phyloP scores from a whole-genome alignment of 2,329 filamentous ascomycete species.

The Aschersonia sp. region DNA sequence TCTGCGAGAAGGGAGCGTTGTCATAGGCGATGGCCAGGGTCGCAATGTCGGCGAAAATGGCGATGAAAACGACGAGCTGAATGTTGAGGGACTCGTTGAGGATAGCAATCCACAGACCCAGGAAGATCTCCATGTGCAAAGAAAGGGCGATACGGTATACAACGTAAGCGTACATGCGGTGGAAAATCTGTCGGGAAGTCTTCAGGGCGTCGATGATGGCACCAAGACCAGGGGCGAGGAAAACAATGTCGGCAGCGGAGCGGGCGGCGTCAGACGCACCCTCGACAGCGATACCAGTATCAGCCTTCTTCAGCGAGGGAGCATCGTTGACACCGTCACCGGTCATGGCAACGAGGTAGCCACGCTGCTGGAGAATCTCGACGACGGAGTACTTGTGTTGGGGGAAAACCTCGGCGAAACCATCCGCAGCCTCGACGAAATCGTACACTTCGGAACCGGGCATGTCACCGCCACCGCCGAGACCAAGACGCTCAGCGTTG shows the following conservation, averaged over 20 bases:
- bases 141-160: constrained; percentile 90
- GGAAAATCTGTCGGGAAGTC: constrained; percentile 88
- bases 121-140: constrained; percentile 80
- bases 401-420: constrained; percentile 88
- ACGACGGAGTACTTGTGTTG: constrained; percentile 94
- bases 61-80: constrained; percentile 81
- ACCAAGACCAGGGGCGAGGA: constrained; percentile 79
- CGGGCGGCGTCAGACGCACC: constrained; percentile 83
- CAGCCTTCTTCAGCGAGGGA: constrained; percentile 85
- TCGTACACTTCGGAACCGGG: constrained; percentile 87
- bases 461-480: constrained; percentile 84
- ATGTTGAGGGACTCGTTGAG: constrained; percentile 75
- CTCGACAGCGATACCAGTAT: constrained; percentile 90
- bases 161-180: constrained; percentile 93
- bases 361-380: constrained; percentile 85
- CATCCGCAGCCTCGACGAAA: constrained; percentile 89
- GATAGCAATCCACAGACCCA: constrained; percentile 83
- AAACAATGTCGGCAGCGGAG: constrained; percentile 85
- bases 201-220: constrained; percentile 88
- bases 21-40: constrained; percentile 89
- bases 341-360: constrained; percentile 90
- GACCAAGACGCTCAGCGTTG: constrained; percentile 82
- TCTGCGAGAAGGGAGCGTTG: constrained; percentile 74
- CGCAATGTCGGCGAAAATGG: constrained; percentile 86
- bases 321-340: constrained; percentile 93